A percentile compares a stretch with the other conserved stretches of the same genome.
These are phyloP conservation scores for Skeletonema tropicum DNA, from an alignment of 108 stramenopile species.

Conservation along the genomic window DNA sequence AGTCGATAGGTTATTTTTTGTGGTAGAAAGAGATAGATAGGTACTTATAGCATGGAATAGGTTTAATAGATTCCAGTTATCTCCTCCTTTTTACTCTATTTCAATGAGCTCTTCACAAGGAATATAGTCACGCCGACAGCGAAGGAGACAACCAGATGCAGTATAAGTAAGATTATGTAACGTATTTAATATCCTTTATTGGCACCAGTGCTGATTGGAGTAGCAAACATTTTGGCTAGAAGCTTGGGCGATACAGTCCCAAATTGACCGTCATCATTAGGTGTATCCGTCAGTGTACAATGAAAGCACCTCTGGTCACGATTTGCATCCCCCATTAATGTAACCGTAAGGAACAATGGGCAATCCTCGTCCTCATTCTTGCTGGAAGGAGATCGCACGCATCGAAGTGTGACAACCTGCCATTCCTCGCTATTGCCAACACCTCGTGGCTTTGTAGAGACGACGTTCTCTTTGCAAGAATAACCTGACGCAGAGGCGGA, in stretches of 20 bases:
- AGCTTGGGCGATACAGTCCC: slow-evolving; percentile 73
- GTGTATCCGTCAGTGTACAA: slow-evolving; percentile 69
- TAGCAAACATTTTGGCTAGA: slow-evolving; percentile 50
- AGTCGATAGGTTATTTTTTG: no score
- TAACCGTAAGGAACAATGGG: slow-evolving; percentile 49
- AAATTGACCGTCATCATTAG: slow-evolving; percentile 61
- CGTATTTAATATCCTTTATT: not conserved
- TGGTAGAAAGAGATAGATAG: no score
- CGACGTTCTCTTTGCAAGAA: slow-evolving; percentile 1
- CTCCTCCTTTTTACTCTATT: no score
- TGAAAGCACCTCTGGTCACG: slow-evolving; percentile 81
- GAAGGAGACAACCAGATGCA: no score
- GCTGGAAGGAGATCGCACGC: slow-evolving; percentile 27
- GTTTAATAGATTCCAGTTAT: no score
- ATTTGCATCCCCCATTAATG: slow-evolving; percentile 72
- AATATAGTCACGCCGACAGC: no score
- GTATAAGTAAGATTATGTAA: no score
- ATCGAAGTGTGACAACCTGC: slow-evolving; percentile 38
- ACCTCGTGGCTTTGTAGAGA: slow-evolving; percentile 1
- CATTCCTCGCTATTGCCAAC: slow-evolving; percentile 21
- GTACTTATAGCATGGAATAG: no score
- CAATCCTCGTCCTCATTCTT: slow-evolving; percentile 6
- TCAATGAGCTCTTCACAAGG: no score
- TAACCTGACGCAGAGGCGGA: not conserved
- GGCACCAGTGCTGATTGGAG: not conserved